phyloP scores from a whole-genome alignment of 768 basidiomycete species.

The Kwoniella dejecticola region DNA sequence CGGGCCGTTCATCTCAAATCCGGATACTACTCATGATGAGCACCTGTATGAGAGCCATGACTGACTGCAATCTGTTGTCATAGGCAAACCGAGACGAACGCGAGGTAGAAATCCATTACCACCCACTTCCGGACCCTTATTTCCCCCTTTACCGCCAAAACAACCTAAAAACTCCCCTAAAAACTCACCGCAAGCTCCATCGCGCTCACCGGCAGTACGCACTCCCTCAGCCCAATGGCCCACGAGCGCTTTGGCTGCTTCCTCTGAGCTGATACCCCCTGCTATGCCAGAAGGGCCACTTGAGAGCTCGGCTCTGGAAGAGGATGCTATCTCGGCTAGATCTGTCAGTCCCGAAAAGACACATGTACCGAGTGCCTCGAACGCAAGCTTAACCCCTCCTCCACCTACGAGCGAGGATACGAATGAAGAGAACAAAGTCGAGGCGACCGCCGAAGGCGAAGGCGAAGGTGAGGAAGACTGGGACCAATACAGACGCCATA shows the following conservation, averaged over 20 bases:
- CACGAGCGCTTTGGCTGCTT: conserved; percentile 56
- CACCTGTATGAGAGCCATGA: background rate
- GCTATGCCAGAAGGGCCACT: background rate
- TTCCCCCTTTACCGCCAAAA: conserved; percentile 52
- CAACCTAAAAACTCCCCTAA: conserved; percentile 57
- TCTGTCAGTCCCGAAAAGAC: conserved; percentile 56
- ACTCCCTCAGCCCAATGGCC: conserved; percentile 1
- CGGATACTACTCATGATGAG: too few species aligned
- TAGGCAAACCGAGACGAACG: conserved; percentile 41
- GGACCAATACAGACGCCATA: conserved; percentile 34
- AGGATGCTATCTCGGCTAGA: conserved; percentile 20
- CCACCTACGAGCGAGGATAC: conserved; percentile 68
- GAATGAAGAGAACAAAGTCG: conserved; percentile 44
- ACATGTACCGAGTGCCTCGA: conserved; percentile 58
- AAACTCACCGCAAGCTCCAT: conserved; percentile 42
- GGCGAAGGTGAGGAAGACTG: conserved; percentile 28
- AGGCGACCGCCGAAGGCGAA: conserved; percentile 55
- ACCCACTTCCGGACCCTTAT: conserved; percentile 61
- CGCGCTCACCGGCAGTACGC: conserved; percentile 16
- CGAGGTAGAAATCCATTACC: conserved; percentile 58
- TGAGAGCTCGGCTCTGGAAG: conserved; percentile 6
- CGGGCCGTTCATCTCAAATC: too few species aligned
- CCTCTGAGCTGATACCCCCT: conserved; percentile 3
- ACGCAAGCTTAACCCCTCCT: conserved; percentile 61
- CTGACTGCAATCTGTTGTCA: background rate